phyloP scores from a whole-genome alignment of 306 rosid genomes.

The Clitoria ternatea region DNA sequence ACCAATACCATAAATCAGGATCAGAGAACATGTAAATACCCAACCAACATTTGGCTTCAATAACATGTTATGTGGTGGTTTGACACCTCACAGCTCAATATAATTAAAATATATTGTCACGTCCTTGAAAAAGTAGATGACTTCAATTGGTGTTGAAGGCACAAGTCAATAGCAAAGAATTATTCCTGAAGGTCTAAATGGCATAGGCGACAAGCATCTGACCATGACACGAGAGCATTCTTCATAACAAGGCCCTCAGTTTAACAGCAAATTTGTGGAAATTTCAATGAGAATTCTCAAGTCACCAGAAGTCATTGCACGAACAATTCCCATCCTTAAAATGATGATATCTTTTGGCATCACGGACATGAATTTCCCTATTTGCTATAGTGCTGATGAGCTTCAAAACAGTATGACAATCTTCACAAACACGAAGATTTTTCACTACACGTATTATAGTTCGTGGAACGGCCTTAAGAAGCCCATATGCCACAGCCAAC shows the following conservation, averaged over 20 bases:
- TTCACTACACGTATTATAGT: conserved; percentile 67
- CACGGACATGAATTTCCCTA: conserved; percentile 79
- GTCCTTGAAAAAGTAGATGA: not conserved
- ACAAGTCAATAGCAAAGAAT: not conserved
- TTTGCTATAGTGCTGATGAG: conserved; percentile 53
- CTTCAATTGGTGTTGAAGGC: not conserved
- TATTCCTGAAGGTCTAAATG: not conserved
- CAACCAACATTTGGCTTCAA: not conserved
- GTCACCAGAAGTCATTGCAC: conserved; percentile 87
- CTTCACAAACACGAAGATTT: conserved; percentile 85
- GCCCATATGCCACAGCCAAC: conserved; percentile 77
- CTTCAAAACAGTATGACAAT: conserved; percentile 82
- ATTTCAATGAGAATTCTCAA: not conserved
- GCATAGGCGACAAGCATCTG: not conserved
- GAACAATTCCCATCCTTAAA: conserved; percentile 73
- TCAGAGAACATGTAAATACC: not conserved
- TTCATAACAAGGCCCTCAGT: not conserved
- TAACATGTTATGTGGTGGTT: not conserved
- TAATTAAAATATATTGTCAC: not conserved
- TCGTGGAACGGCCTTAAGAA: conserved; percentile 66
- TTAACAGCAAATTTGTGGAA: conserved; percentile 1
- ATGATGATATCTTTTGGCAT: conserved; percentile 77
- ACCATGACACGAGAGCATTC: not conserved
- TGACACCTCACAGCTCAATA: not conserved
- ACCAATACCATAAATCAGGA: too few relatives aligned